Conservation (phyloP, 208 protist species). For the Hexamita inflata region DNA sequence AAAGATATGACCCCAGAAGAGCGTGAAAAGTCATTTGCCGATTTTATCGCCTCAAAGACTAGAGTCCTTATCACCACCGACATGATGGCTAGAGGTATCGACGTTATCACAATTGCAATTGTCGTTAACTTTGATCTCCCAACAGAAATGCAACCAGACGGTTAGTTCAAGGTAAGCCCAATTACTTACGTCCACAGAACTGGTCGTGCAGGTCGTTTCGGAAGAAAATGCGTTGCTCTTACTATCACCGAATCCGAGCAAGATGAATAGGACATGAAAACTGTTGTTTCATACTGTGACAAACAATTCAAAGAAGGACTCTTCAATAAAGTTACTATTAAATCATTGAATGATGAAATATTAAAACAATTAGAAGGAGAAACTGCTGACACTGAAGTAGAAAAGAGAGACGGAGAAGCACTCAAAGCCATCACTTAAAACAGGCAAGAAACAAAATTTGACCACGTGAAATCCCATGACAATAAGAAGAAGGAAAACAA, state of each 20-base stretch:
- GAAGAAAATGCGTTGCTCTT: not conserved
- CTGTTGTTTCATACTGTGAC: no score
- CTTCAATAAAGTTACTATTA: no score
- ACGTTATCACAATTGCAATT: not conserved
- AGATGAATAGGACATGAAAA: constrained; percentile 4
- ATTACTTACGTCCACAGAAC: constrained; percentile 18
- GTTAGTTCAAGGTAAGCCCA: not conserved
- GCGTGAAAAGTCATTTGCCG: not conserved
- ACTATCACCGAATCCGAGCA: not conserved
- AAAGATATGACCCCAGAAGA: not conserved
- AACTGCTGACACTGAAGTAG: no score
- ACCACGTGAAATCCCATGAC: no score
- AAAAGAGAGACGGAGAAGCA: no score
- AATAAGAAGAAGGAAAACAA: no score
- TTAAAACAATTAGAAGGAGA: no score
- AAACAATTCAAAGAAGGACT: no score
- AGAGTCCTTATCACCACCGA: constrained; percentile 10
- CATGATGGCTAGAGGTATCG: constrained; percentile 13
- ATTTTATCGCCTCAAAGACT: not conserved
- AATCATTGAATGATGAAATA: no score
- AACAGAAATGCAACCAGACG: not conserved
- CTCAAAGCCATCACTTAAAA: no score
- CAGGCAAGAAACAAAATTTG: no score
- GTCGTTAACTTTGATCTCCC: constrained; percentile 16
- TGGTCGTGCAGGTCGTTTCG: constrained; percentile 17